phyloP scores from a whole-genome alignment of 2,329 filamentous ascomycete species.

The Penicillium aurantiogriseum region DNA sequence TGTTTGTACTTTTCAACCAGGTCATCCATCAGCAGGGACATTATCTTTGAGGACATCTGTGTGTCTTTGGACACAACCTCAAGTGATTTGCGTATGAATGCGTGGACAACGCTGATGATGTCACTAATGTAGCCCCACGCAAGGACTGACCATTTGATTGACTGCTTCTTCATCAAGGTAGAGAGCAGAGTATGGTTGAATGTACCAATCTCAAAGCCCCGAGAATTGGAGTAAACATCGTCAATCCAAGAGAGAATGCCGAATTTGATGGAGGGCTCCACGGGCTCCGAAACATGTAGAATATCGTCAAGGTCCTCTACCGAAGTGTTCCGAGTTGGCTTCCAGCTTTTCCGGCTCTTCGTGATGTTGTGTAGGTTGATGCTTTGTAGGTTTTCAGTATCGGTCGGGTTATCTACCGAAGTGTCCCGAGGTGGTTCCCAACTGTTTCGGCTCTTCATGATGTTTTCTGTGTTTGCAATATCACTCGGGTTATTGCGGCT shows the following conservation, averaged over 20 bases:
- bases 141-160: slow-evolving; percentile 53
- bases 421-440: background rate
- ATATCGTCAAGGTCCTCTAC: background rate
- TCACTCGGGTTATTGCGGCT: no score
- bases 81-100: slow-evolving; percentile 51
- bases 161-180: slow-evolving; percentile 53
- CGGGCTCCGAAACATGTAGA: background rate
- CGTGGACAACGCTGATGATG: slow-evolving; percentile 52
- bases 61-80: slow-evolving; percentile 45
- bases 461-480: background rate
- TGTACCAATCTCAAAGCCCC: background rate
- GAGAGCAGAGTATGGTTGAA: background rate
- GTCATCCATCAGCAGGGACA: slow-evolving; percentile 45
- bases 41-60: slow-evolving; percentile 44
- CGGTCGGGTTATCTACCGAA: background rate
- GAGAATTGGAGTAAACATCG: background rate
- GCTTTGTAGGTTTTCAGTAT: no score
- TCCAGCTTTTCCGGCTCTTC: no score
- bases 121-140: slow-evolving; percentile 52
- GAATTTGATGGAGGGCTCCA: background rate
- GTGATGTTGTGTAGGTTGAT: no score
- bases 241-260: background rate
- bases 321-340: no score
- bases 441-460: background rate
- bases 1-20: slow-evolving; percentile 41